Base-by-base conservation (phyloP, 2,329 filamentous ascomycete species). In the Beauveria bassiana region DNA sequence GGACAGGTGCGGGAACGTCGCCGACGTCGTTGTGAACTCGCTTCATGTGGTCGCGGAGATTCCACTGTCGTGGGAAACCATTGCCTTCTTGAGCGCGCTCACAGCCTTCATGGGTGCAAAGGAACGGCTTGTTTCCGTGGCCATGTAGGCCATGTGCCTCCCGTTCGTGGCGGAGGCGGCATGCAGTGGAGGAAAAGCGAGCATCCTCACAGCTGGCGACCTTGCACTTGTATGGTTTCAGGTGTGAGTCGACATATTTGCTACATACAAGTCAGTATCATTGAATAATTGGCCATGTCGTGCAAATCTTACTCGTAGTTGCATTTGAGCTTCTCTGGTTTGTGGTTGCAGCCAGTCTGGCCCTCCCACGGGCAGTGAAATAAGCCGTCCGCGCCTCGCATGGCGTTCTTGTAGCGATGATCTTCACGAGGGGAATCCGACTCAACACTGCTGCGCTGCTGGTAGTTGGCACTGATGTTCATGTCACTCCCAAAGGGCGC, bases 181-280 rank as follows among this genome's bases (percentile, higher is more conserved):
- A 97, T 42, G 93, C 93, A 65, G 93, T 97, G 46, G 93, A 97
- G 18, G 93, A 97, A 75, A 98, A 98, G 49, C 90, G 87, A 66
- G 91, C 86, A 71, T 91, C 90, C 73, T 91, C 86, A 77, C 93
- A 98, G 26, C 86, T 84, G 65, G 86, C 81, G 66, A 88, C 82
- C 85, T 95, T 96, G 88, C 93, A 98, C 64, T 91, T 88, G 79
- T 97, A 98, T 18, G 93, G 93, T 83, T 96, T 96, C 71, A 97
- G 77, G 78, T 98, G 93, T 31, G 93, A 97, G 77, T 98, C 93
- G 68, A 98, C 87, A 70, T 95, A 96, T 83, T 98, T 98, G 83
- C 93, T 96, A 72, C 45, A 42, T 46, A 47, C 34, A n/a, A 47
- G 66, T 70, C 64, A 74, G 71, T 67, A 59, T 14, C 38, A 18